phyloP scores from a whole-genome alignment of 2,329 filamentous ascomycete genomes.

The Setomelanomma holmii region DNA sequence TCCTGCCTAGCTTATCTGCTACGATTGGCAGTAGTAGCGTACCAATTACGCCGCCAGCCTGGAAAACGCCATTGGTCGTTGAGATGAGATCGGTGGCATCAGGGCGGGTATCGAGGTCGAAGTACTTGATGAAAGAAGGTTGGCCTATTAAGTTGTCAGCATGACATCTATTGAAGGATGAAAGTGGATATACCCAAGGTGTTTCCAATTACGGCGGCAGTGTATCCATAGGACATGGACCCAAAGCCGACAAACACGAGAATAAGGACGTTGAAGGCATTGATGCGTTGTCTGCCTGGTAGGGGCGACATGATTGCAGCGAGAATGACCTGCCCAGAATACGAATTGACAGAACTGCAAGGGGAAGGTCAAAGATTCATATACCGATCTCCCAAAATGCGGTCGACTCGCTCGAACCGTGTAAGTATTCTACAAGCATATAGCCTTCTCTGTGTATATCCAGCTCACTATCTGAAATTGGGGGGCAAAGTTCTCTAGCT shows the following conservation, averaged over 20 bases:
- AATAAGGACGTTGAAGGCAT: neutral
- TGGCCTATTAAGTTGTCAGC: neutral
- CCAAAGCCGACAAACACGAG: neutral
- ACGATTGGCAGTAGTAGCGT: neutral
- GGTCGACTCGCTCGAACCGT: neutral
- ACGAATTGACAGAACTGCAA: neutral
- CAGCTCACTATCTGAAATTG: neutral
- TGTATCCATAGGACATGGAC: neutral
- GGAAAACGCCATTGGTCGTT: neutral
- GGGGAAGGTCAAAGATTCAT: neutral
- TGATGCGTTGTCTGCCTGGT: neutral
- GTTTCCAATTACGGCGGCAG: neutral
- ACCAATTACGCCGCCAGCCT: neutral
- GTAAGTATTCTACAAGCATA: neutral
- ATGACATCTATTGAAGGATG: too few species aligned
- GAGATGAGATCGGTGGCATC: neutral
- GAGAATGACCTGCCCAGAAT: neutral
- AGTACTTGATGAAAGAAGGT: neutral
- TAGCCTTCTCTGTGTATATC: neutral
- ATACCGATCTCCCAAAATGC: neutral
- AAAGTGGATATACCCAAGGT: neutral
- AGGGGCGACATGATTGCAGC: neutral
- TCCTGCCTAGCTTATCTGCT: neutral
- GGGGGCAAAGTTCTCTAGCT: neutral
- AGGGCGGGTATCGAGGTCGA: neutral